These are phyloP conservation scores for Neonectria punicea DNA, from an alignment of 2,329 filamentous ascomycete genomes.

Conservation along the genomic window DNA sequence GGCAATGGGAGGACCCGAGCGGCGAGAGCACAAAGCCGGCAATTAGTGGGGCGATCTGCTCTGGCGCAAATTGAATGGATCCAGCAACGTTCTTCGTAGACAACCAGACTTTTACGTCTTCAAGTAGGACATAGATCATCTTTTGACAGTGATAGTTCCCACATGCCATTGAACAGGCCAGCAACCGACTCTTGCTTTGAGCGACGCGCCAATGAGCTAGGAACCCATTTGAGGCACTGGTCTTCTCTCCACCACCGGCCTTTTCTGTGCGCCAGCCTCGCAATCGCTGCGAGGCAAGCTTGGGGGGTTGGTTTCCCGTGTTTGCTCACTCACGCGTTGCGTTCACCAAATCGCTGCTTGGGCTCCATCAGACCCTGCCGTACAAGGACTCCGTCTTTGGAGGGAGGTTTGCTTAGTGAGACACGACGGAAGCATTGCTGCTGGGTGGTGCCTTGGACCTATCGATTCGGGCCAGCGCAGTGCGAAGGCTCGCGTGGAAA, in stretches of 20 bases:
- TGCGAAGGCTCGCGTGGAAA: not conserved
- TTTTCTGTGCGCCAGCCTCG: not conserved
- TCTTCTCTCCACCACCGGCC: not conserved
- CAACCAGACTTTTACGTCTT: slow-evolving; percentile 2
- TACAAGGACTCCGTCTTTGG: not conserved
- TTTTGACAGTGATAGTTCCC: not conserved
- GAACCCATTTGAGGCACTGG: not conserved
- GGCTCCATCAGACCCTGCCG: not conserved
- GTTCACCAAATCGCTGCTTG: not conserved
- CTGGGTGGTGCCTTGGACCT: not conserved
- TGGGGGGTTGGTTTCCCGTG: not conserved
- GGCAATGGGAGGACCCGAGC: not conserved
- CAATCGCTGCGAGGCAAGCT: not conserved
- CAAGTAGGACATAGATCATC: slow-evolving; percentile 4
- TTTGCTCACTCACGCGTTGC: not conserved
- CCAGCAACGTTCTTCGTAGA: not conserved
- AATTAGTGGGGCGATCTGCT: not conserved
- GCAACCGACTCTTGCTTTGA: not conserved
- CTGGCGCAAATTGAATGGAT: not conserved
- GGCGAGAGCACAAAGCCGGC: no score
- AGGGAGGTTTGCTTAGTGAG: not conserved
- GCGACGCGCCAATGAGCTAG: not conserved
- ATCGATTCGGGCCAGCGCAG: not conserved
- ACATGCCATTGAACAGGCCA: not conserved
- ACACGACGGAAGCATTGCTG: not conserved